Evolutionary conservation across 805 yeast genomes (phyloP).

Genomic region (Nakazawaea populi): DNA sequence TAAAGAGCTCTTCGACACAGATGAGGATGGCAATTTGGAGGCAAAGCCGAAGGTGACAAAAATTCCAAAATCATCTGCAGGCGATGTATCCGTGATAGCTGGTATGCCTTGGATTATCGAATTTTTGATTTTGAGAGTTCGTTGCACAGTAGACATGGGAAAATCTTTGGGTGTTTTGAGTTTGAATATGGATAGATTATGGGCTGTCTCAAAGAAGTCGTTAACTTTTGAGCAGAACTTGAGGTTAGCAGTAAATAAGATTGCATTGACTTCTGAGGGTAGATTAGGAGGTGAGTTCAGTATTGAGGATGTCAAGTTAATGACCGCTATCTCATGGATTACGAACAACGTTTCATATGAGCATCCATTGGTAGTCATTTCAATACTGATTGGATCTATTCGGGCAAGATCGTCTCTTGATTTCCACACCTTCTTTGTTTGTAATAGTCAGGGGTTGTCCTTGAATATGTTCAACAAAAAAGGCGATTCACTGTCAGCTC

Average conservation of each 20-base stretch:
- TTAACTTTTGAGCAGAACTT: conserved; percentile 68
- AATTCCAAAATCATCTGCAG: conserved; percentile 40
- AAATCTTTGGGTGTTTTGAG: conserved; percentile 69
- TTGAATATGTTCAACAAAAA: conserved; percentile 66
- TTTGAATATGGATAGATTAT: conserved; percentile 49
- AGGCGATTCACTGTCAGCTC: conserved; percentile 34
- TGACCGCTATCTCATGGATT: conserved; percentile 72
- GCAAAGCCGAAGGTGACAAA: conserved; percentile 10
- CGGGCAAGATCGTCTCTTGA: conserved; percentile 70
- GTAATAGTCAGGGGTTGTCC: conserved; percentile 39
- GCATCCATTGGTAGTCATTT: conserved; percentile 63
- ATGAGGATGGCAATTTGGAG: conserved; percentile 14
- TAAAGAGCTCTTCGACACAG: conserved; percentile 21
- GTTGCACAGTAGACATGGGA: conserved; percentile 69
- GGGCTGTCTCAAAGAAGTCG: conserved; percentile 66
- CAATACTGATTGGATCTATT: conserved; percentile 49
- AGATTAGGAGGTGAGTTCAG: conserved; percentile 70
- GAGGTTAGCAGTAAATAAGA: conserved; percentile 48
- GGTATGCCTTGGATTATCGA: conserved; percentile 74
- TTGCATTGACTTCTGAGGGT: conserved; percentile 59
- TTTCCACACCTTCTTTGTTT: conserved; percentile 76
- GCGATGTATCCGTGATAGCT: conserved; percentile 52
- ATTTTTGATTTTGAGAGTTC: conserved; percentile 44
- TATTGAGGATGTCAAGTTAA: conserved; percentile 42
- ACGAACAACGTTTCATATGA: conserved; percentile 34